Conservation (phyloP, 2,329 filamentous ascomycete species). For the Exophiala sp. region DNA sequence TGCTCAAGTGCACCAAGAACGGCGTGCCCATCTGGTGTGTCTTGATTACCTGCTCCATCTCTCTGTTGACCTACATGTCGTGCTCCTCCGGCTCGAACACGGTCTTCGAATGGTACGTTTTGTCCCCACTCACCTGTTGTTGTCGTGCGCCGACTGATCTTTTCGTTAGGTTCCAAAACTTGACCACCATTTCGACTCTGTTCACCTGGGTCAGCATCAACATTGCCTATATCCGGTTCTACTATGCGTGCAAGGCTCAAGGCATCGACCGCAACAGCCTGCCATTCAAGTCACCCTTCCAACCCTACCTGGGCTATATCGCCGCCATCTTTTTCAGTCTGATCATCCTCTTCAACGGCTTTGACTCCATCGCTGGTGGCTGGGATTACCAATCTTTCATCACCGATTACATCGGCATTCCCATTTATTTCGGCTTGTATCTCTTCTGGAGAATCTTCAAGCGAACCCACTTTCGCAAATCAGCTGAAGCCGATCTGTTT, state of each 20-base stretch:
- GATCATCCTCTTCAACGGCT: conserved; percentile 66
- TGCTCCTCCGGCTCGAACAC: conserved; percentile 57
- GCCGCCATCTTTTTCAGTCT: conserved; percentile 49
- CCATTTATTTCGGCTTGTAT: conserved; percentile 38
- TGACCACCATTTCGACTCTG: conserved; percentile 37
- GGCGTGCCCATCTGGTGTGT: conserved; percentile 65
- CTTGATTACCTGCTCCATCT: conserved; percentile 55
- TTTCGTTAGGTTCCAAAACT: conserved; percentile 11
- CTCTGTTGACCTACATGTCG: conserved; percentile 65
- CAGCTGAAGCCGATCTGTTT: conserved; percentile 31
- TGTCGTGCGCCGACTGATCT: not conserved
- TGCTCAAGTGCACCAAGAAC: conserved; percentile 53
- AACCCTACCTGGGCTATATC: conserved; percentile 65
- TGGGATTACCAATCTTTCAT: conserved; percentile 47
- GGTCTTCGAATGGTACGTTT: conserved; percentile 59
- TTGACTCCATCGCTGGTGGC: conserved; percentile 33
- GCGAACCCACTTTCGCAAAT: conserved; percentile 30
- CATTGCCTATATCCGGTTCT: conserved; percentile 64
- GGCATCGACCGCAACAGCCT: conserved; percentile 60
- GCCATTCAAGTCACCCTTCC: conserved; percentile 60
- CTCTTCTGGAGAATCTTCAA: conserved; percentile 34
- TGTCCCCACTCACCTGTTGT: conserved; percentile 12
- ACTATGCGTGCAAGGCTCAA: conserved; percentile 62
- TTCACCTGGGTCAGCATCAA: conserved; percentile 65
- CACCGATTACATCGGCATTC: conserved; percentile 46